These are phyloP conservation scores for Venturia aucupariae DNA, from an alignment of 2,329 filamentous ascomycete species.

Conservation along the genomic window DNA sequence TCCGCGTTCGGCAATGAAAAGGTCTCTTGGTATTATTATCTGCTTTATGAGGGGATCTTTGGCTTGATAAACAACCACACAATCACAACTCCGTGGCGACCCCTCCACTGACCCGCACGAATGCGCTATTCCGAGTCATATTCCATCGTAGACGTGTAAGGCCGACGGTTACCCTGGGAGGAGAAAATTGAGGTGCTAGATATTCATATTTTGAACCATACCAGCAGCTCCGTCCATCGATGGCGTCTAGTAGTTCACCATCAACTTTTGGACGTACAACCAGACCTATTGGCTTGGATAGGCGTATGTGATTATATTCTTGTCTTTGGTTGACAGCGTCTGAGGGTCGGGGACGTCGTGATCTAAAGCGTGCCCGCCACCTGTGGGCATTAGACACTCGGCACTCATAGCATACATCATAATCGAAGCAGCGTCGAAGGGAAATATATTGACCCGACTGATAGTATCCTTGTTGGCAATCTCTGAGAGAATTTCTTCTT, in stretches of 20 bases:
- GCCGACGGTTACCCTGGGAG: background rate
- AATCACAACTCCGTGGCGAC: too few species aligned
- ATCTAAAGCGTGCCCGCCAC: too few species aligned
- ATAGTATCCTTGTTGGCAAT: too few species aligned
- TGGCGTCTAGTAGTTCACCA: background rate
- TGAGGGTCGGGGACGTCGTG: background rate
- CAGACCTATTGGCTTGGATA: background rate
- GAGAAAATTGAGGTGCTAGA: background rate
- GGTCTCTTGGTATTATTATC: too few species aligned
- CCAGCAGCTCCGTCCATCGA: background rate
- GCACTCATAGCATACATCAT: background rate
- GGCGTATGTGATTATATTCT: background rate
- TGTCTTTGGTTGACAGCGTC: background rate
- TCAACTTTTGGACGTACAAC: background rate
- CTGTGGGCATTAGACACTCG: background rate
- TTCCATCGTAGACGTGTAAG: background rate
- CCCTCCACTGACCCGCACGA: background rate
- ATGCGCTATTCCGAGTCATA: background rate
- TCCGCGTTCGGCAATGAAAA: too few species aligned
- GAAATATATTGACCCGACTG: too few species aligned
- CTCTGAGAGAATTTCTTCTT: too few species aligned
- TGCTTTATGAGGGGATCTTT: too few species aligned
- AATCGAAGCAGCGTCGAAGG: too few species aligned
- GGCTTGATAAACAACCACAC: too few species aligned
- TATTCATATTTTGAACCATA: background rate